Percentiles rank a stretch among this genome's conserved stretches.
phyloP scores from a whole-genome alignment of 345 rosid genomes.

The Ceriops decandra region DNA sequence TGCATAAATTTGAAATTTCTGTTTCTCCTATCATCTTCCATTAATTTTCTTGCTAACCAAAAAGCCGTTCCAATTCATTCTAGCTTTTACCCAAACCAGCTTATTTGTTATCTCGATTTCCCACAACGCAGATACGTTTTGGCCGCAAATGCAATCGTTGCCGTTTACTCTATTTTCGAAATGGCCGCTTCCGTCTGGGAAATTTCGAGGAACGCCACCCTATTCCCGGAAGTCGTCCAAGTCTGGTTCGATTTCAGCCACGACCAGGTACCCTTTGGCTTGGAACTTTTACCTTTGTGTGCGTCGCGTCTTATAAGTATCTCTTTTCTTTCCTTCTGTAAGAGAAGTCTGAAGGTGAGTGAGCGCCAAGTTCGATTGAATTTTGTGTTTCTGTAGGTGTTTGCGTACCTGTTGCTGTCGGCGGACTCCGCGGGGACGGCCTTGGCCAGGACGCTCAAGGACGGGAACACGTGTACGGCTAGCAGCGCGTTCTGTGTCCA shows the following conservation, averaged over 20 bases:
- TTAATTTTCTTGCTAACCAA: slow-evolving; percentile 10
- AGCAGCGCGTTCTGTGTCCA: slow-evolving; percentile 66
- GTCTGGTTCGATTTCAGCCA: slow-evolving; percentile 99
- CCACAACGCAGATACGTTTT: slow-evolving; percentile 50
- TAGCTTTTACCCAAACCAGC: too few relatives aligned
- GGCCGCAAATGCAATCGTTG: slow-evolving; percentile 80
- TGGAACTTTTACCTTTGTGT: too few relatives aligned
- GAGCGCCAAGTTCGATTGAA: background rate
- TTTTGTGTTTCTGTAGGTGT: slow-evolving; percentile 42
- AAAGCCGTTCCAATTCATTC: background rate
- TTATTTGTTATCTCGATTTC: background rate
- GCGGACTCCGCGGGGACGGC: slow-evolving; percentile 78
- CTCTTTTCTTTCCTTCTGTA: background rate
- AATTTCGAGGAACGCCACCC: slow-evolving; percentile 58
- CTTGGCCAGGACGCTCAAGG: slow-evolving; percentile 58
- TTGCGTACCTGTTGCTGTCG: slow-evolving; percentile 75
- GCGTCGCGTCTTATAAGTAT: background rate
- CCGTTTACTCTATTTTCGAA: slow-evolving; percentile 78
- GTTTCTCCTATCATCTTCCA: background rate
- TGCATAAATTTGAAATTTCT: background rate
- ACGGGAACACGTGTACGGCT: slow-evolving; percentile 43
- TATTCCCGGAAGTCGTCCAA: slow-evolving; percentile 79
- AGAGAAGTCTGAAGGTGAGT: too few relatives aligned
- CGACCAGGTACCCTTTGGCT: slow-evolving; percentile 60
- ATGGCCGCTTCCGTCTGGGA: slow-evolving; percentile 83